Percentiles rank a stretch among this genome's conserved stretches.
Conservation (phyloP, 345 rosid species). For the Melaleuca quinquenervia region DNA sequence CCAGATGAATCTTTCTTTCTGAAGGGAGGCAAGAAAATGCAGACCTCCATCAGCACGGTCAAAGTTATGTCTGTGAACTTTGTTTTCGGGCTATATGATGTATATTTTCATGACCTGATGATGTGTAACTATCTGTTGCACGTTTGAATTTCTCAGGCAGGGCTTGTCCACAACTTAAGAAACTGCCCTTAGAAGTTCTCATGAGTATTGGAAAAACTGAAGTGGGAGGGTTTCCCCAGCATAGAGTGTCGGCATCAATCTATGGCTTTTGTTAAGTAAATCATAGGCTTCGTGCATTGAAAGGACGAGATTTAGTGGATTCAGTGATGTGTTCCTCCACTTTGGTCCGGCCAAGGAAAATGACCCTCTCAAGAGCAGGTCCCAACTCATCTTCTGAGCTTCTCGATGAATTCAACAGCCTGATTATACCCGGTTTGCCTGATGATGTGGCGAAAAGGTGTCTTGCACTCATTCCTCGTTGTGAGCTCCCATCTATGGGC, state of each 20-base stretch:
- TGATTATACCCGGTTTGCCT: conserved; percentile 71
- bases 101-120: neutral
- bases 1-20: neutral
- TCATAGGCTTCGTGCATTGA: neutral
- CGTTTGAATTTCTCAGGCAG: neutral
- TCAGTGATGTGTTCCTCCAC: conserved; percentile 8
- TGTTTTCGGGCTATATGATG: neutral
- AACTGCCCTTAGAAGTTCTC: neutral
- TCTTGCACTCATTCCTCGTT: conserved; percentile 78
- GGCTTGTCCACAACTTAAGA: neutral
- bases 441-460: conserved; percentile 85
- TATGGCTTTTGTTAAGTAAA: neutral
- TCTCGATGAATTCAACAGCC: conserved; percentile 19
- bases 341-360: conserved; percentile 3
- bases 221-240: neutral
- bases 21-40: too few relatives aligned
- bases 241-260: neutral
- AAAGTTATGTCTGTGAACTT: neutral
- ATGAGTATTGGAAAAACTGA: neutral
- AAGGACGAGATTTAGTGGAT: neutral
- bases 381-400: conserved; percentile 16
- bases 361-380: conserved; percentile 18
- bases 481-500: conserved; percentile 59
- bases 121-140: neutral
- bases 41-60: neutral